Conservation (phyloP, 2,329 filamentous ascomycete genomes). For the Xylaria sp. region DNA sequence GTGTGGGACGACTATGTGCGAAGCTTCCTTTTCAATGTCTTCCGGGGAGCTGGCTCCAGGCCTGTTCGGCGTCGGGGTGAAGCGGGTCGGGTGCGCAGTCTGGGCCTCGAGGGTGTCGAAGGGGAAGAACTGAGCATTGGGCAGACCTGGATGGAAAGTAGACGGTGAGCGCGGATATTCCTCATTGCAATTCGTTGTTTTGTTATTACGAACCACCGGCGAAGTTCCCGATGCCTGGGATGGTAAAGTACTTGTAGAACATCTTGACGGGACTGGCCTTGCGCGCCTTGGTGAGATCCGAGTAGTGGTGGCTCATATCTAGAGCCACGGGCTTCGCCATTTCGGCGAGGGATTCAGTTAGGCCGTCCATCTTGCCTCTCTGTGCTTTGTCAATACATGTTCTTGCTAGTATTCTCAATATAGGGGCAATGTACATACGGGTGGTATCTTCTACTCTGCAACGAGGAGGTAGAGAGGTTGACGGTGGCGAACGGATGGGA, state of each 20-base stretch:
- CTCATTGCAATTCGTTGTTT: no score
- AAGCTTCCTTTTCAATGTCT: constrained; percentile 29
- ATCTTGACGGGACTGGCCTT: constrained; percentile 64
- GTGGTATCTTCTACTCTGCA: no score
- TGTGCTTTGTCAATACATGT: not conserved
- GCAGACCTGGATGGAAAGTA: constrained; percentile 56
- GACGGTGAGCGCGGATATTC: not conserved
- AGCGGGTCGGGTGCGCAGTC: constrained; percentile 68
- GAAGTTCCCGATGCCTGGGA: constrained; percentile 57
- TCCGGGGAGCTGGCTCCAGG: constrained; percentile 34
- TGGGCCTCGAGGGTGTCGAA: constrained; percentile 86
- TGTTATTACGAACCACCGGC: constrained; percentile 47
- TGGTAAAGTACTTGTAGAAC: constrained; percentile 78
- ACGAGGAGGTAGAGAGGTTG: no score
- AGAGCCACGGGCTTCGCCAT: constrained; percentile 46
- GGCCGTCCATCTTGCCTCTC: constrained; percentile 21
- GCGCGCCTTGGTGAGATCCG: constrained; percentile 61
- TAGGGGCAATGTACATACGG: no score
- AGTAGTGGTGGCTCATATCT: constrained; percentile 76
- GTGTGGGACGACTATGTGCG: constrained; percentile 62
- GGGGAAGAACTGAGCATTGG: constrained; percentile 76
- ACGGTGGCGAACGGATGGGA: no score
- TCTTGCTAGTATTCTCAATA: not conserved
- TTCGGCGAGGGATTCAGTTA: constrained; percentile 16
- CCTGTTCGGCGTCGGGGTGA: constrained; percentile 62